Percentiles rank a stretch among this genome's conserved stretches.
phyloP scores from a whole-genome alignment of 2,329 filamentous ascomycete genomes.

The Aspergillus tanneri region DNA sequence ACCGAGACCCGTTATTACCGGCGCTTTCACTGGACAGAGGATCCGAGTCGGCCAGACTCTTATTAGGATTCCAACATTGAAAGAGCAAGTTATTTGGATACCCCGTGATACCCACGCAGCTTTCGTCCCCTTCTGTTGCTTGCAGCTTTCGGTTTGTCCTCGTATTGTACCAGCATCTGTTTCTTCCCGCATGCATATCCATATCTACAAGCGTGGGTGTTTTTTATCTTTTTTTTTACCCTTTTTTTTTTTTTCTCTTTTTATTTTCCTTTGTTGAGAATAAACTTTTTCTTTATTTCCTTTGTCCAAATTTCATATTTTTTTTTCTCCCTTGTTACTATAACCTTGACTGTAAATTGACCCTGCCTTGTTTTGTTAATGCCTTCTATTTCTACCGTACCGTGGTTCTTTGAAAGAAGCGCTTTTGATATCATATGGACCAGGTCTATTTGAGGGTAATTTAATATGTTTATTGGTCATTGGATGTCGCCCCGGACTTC shows the following conservation, averaged over 20 bases:
- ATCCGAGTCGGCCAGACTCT: conserved; percentile 20
- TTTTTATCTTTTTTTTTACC: conserved; percentile 9
- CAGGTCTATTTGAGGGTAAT: conserved; percentile 18
- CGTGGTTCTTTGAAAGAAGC: conserved; percentile 6
- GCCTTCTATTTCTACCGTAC: conserved; percentile 7
- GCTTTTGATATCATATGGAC: conserved; percentile 5
- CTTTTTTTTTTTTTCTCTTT: conserved; percentile 10
- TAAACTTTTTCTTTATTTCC: conserved; percentile 24
- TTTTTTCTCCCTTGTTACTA: conserved; percentile 16
- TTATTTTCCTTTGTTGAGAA: conserved; percentile 16
- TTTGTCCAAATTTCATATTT: conserved; percentile 21
- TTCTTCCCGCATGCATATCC: conserved; percentile 32
- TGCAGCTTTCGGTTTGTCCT: conserved; percentile 38
- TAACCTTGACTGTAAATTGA: conserved; percentile 21
- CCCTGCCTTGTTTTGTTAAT: conserved; percentile 3
- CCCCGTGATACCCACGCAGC: conserved; percentile 41
- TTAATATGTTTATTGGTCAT: conserved; percentile 14
- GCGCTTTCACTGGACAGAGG: conserved; percentile 17
- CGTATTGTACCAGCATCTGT: conserved; percentile 25
- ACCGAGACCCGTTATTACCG: conserved; percentile 11
- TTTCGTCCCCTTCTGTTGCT: conserved; percentile 33
- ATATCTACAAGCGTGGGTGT: conserved; percentile 37
- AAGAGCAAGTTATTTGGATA: conserved; percentile 41
- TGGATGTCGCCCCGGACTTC: neutral
- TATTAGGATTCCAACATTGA: conserved; percentile 22